These are phyloP conservation scores for Neolentinus lepideus DNA, from an alignment of 1,284 basidiomycete species.

Conservation along the genomic window DNA sequence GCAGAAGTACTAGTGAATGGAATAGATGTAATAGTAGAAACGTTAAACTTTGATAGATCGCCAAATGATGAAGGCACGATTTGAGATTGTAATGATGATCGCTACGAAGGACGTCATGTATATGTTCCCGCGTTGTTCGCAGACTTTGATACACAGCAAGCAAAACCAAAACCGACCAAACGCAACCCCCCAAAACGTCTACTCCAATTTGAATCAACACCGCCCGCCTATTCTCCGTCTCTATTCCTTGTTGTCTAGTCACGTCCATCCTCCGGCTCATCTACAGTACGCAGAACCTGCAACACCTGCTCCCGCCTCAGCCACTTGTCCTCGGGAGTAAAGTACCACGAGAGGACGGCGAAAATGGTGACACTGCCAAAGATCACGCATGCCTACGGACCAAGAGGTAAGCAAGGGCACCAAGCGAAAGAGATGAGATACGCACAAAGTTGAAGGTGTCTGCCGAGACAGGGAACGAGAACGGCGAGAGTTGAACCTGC, in stretches of 20 bases:
- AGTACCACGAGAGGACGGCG: conserved; percentile 67
- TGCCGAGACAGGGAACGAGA: conserved; percentile 71
- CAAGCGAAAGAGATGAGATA: conserved; percentile 10
- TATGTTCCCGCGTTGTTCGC: too few relatives aligned
- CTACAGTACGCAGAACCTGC: conserved; percentile 33
- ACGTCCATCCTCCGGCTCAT: conserved; percentile 13
- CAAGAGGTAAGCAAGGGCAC: not conserved
- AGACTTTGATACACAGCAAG: too few relatives aligned
- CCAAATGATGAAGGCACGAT: too few relatives aligned
- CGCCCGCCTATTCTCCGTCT: too few relatives aligned
- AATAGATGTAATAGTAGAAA: too few relatives aligned
- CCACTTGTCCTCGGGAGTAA: conserved; percentile 74
- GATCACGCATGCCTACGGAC: conserved; percentile 60
- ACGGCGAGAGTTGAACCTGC: conserved; percentile 74
- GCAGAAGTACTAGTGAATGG: too few relatives aligned
- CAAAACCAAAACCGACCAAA: too few relatives aligned
- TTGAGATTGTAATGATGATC: too few relatives aligned
- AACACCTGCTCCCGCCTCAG: conserved; percentile 54
- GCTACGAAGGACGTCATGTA: too few relatives aligned
- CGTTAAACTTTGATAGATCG: too few relatives aligned
- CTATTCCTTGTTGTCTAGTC: not conserved
- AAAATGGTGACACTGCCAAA: conserved; percentile 73
- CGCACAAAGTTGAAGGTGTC: conserved; percentile 76
- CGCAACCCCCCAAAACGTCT: too few relatives aligned
- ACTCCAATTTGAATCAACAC: too few relatives aligned